phyloP scores from a whole-genome alignment of 305 asterid species.

The Euphrasia arctica region DNA sequence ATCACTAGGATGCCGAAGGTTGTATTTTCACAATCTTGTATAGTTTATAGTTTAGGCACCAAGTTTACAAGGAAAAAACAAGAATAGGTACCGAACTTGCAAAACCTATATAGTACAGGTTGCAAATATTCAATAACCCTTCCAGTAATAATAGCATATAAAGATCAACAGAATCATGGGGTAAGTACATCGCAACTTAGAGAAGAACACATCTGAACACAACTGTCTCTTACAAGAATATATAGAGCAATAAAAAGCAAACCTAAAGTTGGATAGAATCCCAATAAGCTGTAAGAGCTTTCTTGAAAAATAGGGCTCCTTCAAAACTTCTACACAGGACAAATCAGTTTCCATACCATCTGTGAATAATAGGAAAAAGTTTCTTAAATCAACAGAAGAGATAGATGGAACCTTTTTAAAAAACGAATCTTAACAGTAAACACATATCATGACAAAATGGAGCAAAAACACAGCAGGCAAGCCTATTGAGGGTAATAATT shows the following conservation, averaged over 20 bases:
- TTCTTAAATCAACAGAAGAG: slow-evolving; percentile 14
- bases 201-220: slow-evolving; percentile 13
- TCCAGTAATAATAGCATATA: slow-evolving; percentile 16
- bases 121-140: not conserved
- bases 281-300: slow-evolving; percentile 75
- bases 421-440: slow-evolving; percentile 11
- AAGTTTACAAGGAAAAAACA: no score
- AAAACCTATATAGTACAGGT: no score
- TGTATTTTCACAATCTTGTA: no score
- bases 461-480: slow-evolving; percentile 20
- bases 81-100: no score
- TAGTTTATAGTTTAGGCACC: no score
- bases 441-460: slow-evolving; percentile 17
- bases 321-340: slow-evolving; percentile 54
- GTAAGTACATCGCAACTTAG: slow-evolving; percentile 11
- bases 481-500: slow-evolving; percentile 14
- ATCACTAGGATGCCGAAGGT: no score
- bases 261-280: slow-evolving; percentile 76
- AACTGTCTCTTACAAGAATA: slow-evolving; percentile 12
- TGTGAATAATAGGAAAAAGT: slow-evolving; percentile 34
- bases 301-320: slow-evolving; percentile 81
- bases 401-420: slow-evolving; percentile 8
- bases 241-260: slow-evolving; percentile 28
- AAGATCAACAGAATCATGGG: slow-evolving; percentile 16
- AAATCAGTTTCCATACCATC: slow-evolving; percentile 63